A percentile compares a stretch with the other conserved stretches of the same genome.
Conservation (phyloP, 2,329 filamentous ascomycete genomes). For the Calonectria multiphialidica region DNA sequence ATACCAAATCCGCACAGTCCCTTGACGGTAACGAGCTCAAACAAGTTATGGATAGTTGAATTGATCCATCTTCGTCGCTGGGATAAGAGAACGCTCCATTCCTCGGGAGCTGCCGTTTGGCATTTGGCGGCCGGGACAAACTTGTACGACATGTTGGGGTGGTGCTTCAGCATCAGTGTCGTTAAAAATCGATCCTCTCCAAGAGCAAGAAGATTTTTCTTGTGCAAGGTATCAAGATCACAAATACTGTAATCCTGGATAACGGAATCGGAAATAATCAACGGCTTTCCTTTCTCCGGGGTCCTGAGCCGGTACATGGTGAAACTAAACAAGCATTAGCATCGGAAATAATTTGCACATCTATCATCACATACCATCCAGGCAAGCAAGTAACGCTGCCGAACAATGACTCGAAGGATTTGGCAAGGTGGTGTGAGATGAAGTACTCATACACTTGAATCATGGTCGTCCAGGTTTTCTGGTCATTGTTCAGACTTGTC, state of each 20-base stretch:
- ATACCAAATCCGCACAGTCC: conserved; percentile 99
- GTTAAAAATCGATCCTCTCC: conserved; percentile 98
- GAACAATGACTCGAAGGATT: conserved; percentile 97
- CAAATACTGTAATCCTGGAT: conserved; percentile 90
- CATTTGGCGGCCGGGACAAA: conserved; percentile 94
- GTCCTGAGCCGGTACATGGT: conserved; percentile 98
- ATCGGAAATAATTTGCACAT: background rate
- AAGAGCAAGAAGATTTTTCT: conserved; percentile 94
- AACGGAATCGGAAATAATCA: conserved; percentile 91
- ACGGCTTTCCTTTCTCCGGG: conserved; percentile 90
- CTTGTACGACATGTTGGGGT: conserved; percentile 95
- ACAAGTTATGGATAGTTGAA: conserved; percentile 96
- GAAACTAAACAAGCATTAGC: conserved; percentile 76
- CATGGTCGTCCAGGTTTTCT: conserved; percentile 98
- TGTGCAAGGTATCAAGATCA: conserved; percentile 92
- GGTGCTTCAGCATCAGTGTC: conserved; percentile 97
- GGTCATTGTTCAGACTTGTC: conserved; percentile 94
- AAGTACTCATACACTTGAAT: conserved; percentile 99
- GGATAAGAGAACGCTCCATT: conserved; percentile 92
- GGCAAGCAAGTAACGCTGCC: conserved; percentile 98
- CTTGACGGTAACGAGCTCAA: conserved; percentile 88
- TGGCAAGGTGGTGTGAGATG: conserved; percentile 96
- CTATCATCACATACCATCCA: conserved; percentile 84
- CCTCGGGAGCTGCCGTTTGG: conserved; percentile 92
- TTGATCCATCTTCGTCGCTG: conserved; percentile 99